Evolutionary conservation across 1,284 basidiomycete species (phyloP), one percentile per base, ranked within the genome.

Genomic region (Cystobasidium slooffiae): DNA sequence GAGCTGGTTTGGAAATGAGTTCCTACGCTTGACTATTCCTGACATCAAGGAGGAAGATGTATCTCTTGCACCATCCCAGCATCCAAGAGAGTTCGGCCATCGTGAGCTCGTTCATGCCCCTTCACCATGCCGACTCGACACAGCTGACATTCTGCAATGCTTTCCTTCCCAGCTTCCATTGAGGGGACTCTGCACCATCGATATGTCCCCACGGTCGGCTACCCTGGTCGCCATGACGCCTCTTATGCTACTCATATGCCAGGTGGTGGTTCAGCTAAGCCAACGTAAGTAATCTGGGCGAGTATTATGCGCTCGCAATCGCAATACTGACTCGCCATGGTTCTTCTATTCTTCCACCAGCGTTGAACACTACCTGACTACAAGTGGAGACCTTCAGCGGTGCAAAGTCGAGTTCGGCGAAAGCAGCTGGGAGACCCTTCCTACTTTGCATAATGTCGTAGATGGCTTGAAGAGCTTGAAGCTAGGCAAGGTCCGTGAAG

Each of bases 171-270:
- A 78, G 78, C 80, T 5, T 72, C 77, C 20, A 68, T 78, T 31
- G 52, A 78, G 31, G 80, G 80, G 7, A 72, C 77, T 8, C 53
- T 80, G 1, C 78, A 79, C 41, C 80, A 80, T 56, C 80, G 80
- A 9, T 80, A 79, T 62, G 63, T 80, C 5, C 80, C 80, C 0
- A 68, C 77, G 0, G 79, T 80, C 10, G 80, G 80, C 6, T 55
- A 77, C 24, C 80, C 80, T 2, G 80, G 80, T n/a, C 73, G 77
- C 44, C 75, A 77, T 41, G 80, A 80, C 69, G 79, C 79, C 3
- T 75, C 73, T 22, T 80, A 80, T 59, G 75, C 80, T 9, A 80
- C 76, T 1, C 79, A 72, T 51, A 72, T 75, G 49, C 74, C 76
- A 3, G 74, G 77, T 6, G 64, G 64, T 7, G 72, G 65, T 1